Conservation (phyloP, 2,329 filamentous ascomycete species). For the Colletotrichum acutatum region DNA sequence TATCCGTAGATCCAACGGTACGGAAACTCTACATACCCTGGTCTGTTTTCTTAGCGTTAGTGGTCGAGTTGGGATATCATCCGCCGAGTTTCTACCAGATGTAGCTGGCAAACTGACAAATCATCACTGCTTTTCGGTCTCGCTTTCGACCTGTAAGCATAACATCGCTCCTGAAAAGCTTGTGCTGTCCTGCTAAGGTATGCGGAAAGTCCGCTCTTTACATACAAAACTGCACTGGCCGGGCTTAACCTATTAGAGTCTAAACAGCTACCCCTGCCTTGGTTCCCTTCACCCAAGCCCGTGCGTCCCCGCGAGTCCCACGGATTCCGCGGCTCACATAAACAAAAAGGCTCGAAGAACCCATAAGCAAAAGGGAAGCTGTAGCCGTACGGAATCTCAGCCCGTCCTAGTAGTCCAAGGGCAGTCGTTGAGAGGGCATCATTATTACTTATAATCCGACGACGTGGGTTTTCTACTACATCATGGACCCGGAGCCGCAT, state of each 20-base stretch:
- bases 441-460: too few species aligned
- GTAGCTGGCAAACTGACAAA: too few species aligned
- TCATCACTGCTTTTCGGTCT: background rate
- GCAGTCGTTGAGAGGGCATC: too few species aligned
- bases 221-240: background rate
- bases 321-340: constrained; percentile 14
- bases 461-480: background rate
- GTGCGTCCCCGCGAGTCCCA: constrained; percentile 12
- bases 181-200: background rate
- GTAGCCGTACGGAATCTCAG: background rate
- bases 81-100: too few species aligned
- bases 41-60: too few species aligned
- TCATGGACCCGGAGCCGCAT: constrained; percentile 15
- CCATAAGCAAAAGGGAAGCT: background rate
- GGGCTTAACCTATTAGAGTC: constrained; percentile 2
- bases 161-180: background rate
- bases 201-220: background rate
- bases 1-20: too few species aligned
- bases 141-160: background rate
- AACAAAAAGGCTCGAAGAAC: constrained; percentile 12
- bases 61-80: too few species aligned
- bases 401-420: background rate
- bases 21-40: too few species aligned
- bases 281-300: background rate
- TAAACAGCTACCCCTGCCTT: constrained; percentile 14